phyloP scores from a whole-genome alignment of 805 yeast species.

The Phaffomyces opuntiae region DNA sequence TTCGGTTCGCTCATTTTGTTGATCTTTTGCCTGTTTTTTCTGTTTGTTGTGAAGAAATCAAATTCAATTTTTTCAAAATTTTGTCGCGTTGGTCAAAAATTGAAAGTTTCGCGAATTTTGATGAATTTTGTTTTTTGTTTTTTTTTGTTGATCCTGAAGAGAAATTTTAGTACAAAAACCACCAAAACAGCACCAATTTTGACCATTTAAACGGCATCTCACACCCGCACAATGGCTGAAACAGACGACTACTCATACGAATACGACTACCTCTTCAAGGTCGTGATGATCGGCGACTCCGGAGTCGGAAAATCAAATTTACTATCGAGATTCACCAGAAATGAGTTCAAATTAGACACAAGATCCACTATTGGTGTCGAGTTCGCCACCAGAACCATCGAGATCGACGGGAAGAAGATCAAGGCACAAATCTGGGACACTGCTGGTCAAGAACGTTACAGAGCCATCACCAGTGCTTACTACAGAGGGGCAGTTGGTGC shows the following conservation, averaged over 20 bases:
- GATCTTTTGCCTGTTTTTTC: no score
- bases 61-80: no score
- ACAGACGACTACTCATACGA: conserved; percentile 67
- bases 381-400: conserved; percentile 93
- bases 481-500: conserved; percentile 99
- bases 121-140: no score
- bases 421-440: conserved; percentile 98
- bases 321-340: conserved; percentile 87
- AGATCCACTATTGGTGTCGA: conserved; percentile 97
- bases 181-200: no score
- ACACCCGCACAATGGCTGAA: conserved; percentile 17
- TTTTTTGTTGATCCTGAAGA: no score
- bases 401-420: conserved; percentile 74
- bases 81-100: no score
- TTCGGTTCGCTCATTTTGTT: conserved; percentile 48
- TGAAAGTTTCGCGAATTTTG: no score
- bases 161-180: no score
- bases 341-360: conserved; percentile 91
- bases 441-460: conserved; percentile 97
- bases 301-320: conserved; percentile 96
- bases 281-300: conserved; percentile 93
- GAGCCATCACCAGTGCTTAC: conserved; percentile 96
- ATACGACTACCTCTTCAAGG: conserved; percentile 87
- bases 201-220: no score
- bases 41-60: no score